Percentiles rank a stretch among this genome's conserved stretches.
phyloP scores from a whole-genome alignment of 805 yeast genomes.

The Kluyveromyces starmeri region DNA sequence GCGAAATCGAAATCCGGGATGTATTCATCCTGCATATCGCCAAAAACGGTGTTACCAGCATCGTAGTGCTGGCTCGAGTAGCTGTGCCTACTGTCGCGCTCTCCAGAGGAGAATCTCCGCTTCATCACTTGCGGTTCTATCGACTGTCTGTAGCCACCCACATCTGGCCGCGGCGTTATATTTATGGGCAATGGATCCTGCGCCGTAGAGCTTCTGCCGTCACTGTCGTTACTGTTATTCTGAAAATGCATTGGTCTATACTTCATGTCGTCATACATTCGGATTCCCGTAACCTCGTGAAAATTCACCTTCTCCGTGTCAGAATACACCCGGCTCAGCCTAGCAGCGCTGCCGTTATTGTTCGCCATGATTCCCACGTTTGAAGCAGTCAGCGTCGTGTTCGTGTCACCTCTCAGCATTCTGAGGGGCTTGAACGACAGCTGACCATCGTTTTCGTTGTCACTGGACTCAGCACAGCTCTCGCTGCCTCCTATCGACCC shows the following conservation, averaged over 20 bases:
- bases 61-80: neutral
- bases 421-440: constrained; percentile 4
- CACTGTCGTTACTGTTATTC: neutral
- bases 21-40: constrained; percentile 67
- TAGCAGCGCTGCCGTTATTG: constrained; percentile 6
- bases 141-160: neutral
- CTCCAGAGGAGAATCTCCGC: constrained; percentile 6
- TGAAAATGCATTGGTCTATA: constrained; percentile 34
- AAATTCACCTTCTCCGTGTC: constrained; percentile 58
- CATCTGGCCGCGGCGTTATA: neutral
- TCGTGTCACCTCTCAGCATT: constrained; percentile 1
- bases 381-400: neutral
- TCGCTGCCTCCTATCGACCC: neutral
- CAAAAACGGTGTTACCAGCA: neutral
- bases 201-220: constrained; percentile 4
- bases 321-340: constrained; percentile 48
- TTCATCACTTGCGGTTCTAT: neutral
- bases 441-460: constrained; percentile 2
- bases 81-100: neutral
- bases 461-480: neutral
- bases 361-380: neutral
- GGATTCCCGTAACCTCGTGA: constrained; percentile 43
- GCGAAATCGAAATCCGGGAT: constrained; percentile 61
- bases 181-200: constrained; percentile 2
- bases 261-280: constrained; percentile 44